Conservation (phyloP, 805 yeast species). For the Spathaspora passalidarum region DNA sequence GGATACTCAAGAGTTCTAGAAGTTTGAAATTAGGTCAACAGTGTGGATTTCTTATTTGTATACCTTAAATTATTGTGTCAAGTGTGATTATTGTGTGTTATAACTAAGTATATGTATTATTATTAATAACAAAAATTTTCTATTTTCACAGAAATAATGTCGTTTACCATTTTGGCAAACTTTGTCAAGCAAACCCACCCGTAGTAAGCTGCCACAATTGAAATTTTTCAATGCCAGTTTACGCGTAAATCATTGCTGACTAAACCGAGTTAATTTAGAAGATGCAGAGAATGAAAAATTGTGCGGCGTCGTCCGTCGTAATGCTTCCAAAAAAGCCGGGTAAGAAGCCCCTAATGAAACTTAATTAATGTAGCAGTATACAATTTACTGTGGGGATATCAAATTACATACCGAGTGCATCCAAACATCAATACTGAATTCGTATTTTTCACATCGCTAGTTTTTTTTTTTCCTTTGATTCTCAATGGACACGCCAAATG, state of each 20-base stretch:
- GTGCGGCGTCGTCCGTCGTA: no score
- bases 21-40: not conserved
- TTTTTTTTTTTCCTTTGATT: constrained; percentile 18
- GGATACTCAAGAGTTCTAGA: not conserved
- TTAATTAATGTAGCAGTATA: not conserved
- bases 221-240: no score
- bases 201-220: no score
- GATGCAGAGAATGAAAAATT: no score
- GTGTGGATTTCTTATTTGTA: not conserved
- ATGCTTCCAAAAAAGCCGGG: not conserved
- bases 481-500: constrained; percentile 1
- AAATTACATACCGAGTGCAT: not conserved
- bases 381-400: not conserved
- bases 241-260: no score
- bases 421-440: constrained; percentile 2
- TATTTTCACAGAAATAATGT: not conserved
- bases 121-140: constrained; percentile 1
- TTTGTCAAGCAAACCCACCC: no score
- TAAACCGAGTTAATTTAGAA: no score
- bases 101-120: constrained; percentile 4
- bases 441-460: constrained; percentile 6
- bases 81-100: constrained; percentile 1
- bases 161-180: no score
- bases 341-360: not conserved
- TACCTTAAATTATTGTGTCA: not conserved